Evolutionary conservation across 129 eudicot genomes (phyloP).

Genomic region (Oenanthe sinensis): DNA sequence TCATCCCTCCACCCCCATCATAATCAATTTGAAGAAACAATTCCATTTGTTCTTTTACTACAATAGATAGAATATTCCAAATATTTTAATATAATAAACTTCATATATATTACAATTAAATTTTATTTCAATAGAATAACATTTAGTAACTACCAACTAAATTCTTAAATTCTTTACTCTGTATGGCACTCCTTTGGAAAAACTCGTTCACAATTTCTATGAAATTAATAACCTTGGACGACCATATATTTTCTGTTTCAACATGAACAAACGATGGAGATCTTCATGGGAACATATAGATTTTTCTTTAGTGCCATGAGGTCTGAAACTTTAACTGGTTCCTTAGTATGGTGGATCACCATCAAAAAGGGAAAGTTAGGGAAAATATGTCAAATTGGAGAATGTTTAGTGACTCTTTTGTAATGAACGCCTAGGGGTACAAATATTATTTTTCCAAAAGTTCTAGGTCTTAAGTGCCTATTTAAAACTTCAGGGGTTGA

Average conservation of each 20-base stretch:
- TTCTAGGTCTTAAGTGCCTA: neutral
- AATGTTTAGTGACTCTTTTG: neutral
- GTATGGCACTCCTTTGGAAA: no score
- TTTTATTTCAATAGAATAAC: no score
- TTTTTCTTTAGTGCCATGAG: neutral
- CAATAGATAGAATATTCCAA: neutral
- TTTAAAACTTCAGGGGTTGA: neutral
- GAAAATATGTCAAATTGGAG: neutral
- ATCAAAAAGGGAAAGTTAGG: neutral
- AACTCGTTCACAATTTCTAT: neutral
- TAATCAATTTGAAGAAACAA: no score
- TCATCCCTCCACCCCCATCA: neutral
- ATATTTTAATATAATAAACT: neutral
- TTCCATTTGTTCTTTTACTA: neutral
- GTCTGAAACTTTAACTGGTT: neutral
- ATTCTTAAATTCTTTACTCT: neutral
- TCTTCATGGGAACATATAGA: neutral
- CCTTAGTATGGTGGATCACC: neutral
- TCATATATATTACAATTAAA: no score
- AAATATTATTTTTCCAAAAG: neutral
- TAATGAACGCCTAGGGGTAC: neutral
- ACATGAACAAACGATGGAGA: neutral
- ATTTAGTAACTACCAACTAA: neutral
- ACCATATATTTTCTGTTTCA: neutral
- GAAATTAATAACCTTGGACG: neutral